Evolutionary conservation across 345 rosid species (phyloP), one percentile per base, ranked within the genome.

Genomic region (Camelina sativa): DNA sequence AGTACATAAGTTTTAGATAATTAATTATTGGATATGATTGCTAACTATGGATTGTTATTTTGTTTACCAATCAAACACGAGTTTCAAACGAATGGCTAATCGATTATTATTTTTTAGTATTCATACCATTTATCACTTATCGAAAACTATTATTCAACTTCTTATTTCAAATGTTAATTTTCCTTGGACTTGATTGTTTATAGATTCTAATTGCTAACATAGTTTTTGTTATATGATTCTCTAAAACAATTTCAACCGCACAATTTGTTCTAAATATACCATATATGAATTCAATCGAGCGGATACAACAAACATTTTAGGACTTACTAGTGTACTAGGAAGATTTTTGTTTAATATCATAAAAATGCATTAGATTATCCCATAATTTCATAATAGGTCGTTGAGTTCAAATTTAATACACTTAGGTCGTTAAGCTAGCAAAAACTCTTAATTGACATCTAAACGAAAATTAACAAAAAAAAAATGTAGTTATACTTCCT

Each of bases 51-150:
- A 23, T 4, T 15, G 52, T 41, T 62, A 17, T 15, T 38, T 61
- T 61, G 32, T 61, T 40, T 61, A 61, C 50, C 16, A 38, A 38
- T 60, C 16, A 60, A 37, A 37, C 64, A 47, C 8, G 16, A 44
- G 17, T 13, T 44, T 5, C 16, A 40, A 40, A 43, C 4, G 37
- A 28, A 28, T 28, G 30, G 30, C 0, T 4, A 28, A 4, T 28
- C 0, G 30, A 23, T 23, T 28, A 28, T 28, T 28, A 28, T 28
- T 28, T 28, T 28, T 28, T 4, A 0, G 30, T 28, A 28, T 28
- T 28, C 30, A 28, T 28, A 28, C 30, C 30, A 28, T 28, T 28
- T 28, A 28, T 25, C 30, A 25, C 30, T 25, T 25, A 3, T 25
- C 30, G 30, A 25, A 25, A 28, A 28, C 30, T 4, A 28, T 4